Evolutionary conservation across 2,329 filamentous ascomycete species (phyloP).

Genomic region (Pseudopithomyces maydicus): DNA sequence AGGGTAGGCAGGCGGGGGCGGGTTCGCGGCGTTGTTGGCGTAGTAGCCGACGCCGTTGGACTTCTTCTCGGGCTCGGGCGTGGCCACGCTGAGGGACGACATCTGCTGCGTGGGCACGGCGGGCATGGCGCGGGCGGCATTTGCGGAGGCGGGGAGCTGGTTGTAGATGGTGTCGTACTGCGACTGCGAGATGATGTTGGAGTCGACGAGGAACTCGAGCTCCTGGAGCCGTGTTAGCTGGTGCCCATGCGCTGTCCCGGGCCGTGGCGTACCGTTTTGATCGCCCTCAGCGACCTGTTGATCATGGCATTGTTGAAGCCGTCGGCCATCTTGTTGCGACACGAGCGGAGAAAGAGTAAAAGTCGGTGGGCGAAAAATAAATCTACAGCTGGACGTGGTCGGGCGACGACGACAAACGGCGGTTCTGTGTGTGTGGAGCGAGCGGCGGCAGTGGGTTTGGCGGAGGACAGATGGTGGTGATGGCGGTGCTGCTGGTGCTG

Average conservation of each 20-base stretch:
- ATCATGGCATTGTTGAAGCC: constrained; percentile 63
- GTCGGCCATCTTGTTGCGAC: constrained; percentile 41
- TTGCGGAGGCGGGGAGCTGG: constrained; percentile 73
- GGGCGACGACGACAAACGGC: not conserved
- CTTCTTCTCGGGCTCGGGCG: constrained; percentile 40
- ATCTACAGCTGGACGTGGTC: not conserved
- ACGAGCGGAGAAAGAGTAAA: not conserved
- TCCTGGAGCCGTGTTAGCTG: constrained; percentile 62
- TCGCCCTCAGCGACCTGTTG: constrained; percentile 84
- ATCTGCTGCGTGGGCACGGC: constrained; percentile 40
- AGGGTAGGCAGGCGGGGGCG: constrained; percentile 52
- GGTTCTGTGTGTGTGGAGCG: not conserved
- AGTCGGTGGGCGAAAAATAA: not conserved
- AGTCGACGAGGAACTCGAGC: constrained; percentile 86
- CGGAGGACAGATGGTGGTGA: constrained; percentile 1
- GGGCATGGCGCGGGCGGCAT: constrained; percentile 54
- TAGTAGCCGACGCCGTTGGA: constrained; percentile 51
- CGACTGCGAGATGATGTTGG: constrained; percentile 75
- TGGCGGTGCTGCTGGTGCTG: not conserved
- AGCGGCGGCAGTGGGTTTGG: constrained; percentile 1
- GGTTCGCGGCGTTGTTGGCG: constrained; percentile 43
- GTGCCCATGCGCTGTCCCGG: not conserved
- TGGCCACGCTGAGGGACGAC: constrained; percentile 38
- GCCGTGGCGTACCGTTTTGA: constrained; percentile 72
- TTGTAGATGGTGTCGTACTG: constrained; percentile 76